Percentiles rank a stretch among this genome's conserved stretches.
phyloP scores from a whole-genome alignment of 345 rosid species.

The Eucalyptus marginata region DNA sequence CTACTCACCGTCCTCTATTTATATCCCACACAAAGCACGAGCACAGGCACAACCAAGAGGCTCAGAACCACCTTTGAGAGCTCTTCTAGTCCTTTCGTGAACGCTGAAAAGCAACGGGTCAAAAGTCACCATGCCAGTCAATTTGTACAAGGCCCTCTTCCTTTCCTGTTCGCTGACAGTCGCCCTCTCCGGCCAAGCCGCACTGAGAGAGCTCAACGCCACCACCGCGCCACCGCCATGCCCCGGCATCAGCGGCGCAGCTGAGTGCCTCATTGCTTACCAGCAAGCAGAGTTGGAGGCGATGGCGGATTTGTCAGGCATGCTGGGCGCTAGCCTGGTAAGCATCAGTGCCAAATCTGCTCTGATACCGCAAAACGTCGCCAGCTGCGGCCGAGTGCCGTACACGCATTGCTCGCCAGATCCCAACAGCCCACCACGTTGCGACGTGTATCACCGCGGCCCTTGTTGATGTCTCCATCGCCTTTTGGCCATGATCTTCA shows the following conservation, averaged over 20 bases:
- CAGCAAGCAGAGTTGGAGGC: background rate
- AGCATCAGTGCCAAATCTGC: background rate
- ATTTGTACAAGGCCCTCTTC: background rate
- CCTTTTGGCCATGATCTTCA: background rate
- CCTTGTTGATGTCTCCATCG: background rate
- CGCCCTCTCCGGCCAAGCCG: background rate
- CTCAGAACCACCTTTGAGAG: background rate
- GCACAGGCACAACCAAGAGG: background rate
- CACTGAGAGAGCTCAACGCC: background rate
- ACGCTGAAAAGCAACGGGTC: background rate
- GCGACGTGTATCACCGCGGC: background rate
- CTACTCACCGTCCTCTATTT: background rate
- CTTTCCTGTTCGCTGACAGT: background rate
- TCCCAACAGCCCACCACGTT: background rate
- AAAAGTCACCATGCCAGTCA: background rate
- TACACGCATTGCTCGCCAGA: background rate
- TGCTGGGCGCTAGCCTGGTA: background rate
- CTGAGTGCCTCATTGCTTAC: background rate
- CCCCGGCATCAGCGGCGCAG: background rate
- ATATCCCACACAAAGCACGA: background rate
- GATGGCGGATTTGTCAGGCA: background rate
- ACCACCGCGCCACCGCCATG: background rate
- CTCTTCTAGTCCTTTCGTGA: background rate
- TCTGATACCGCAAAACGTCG: background rate
- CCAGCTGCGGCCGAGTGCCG: background rate